These are phyloP conservation scores for Petunia hybrid DNA, from an alignment of 305 asterid genomes.

Conservation along the genomic window DNA sequence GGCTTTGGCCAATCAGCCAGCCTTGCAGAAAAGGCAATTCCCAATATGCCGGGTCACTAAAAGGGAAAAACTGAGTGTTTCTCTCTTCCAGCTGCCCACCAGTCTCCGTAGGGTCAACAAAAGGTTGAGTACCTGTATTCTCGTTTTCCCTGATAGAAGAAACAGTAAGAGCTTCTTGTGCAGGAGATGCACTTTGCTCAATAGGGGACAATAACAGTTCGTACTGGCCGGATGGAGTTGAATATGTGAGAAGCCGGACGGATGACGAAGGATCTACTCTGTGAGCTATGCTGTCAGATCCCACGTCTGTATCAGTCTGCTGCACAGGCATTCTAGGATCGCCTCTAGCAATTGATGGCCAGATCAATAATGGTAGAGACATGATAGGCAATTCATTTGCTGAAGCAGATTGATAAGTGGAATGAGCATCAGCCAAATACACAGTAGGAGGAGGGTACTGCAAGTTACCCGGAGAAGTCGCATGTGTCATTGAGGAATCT, in stretches of 20 bases:
- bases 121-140: constrained; percentile 53
- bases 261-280: constrained; percentile 73
- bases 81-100: constrained; percentile 74
- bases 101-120: constrained; percentile 74
- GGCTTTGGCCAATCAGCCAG: constrained; percentile 96
- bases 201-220: constrained; percentile 83
- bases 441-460: constrained; percentile 92
- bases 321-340: constrained; percentile 55
- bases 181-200: constrained; percentile 61
- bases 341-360: constrained; percentile 74
- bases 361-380: constrained; percentile 73
- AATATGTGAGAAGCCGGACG: constrained; percentile 83
- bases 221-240: constrained; percentile 90
- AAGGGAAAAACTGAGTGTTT: constrained; percentile 73
- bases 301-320: constrained; percentile 53
- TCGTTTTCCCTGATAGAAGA: constrained; percentile 54
- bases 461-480: constrained; percentile 84
- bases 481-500: constrained; percentile 85
- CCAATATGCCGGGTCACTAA: constrained; percentile 85
- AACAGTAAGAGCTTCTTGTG: constrained; percentile 59
- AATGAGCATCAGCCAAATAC: constrained; percentile 75
- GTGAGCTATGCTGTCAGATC: constrained; percentile 55
- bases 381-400: constrained; percentile 75
- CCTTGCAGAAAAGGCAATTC: constrained; percentile 96
- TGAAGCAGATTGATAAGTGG: constrained; percentile 60